Base-by-base conservation (phyloP, 2,329 filamentous ascomycete genomes). In the Laburnicola sp. region DNA sequence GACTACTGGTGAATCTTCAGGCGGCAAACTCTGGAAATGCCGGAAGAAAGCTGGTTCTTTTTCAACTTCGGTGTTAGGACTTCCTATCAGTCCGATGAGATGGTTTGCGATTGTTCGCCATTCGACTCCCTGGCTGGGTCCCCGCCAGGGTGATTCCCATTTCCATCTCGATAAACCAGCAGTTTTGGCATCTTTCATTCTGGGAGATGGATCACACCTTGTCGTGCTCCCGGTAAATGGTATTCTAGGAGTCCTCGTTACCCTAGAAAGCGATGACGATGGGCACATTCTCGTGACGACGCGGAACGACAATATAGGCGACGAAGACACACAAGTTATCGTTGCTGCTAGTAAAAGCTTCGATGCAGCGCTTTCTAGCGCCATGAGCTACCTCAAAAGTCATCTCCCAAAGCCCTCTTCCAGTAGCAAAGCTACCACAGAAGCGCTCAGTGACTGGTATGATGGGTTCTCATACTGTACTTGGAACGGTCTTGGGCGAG, bases 391-490 rank as follows among this genome's bases (percentile, higher is more conserved):
- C 64, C 92, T n/a, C 82, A 92, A 28, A 85, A 83, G 54, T 64
- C 88, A 2, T 77, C 87, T 6, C 69, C 75, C 42, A 72, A 73
- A 82, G 59, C 64, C 74, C 50, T 73, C 75, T 21, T 71, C 73
- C 26, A 78, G 85, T 51, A 67, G 80, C 23, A 71, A 77, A 49
- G 71, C 74, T 0, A 60, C 82, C 6, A 72, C 73, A 11, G 74
- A 77, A 9, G 79, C 91, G 91, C 76, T 89, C 42, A 85, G 94
- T 57, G 84, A 89, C 52, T 97, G 92, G 91, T 92, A 92, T 66
- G 94, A 97, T 70, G 91, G 91, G 0, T 76, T 99, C 32, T 89
- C 91, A 0, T 99, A 94, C 69, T 99, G 94, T 69, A 99, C 94
- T 0, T 99, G 94, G 94, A 99, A 97, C 66, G 88, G 86, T 0